Base-by-base conservation (phyloP, 495 filamentous ascomycete genomes). In the Hyphodiscus hymeniophilus region DNA sequence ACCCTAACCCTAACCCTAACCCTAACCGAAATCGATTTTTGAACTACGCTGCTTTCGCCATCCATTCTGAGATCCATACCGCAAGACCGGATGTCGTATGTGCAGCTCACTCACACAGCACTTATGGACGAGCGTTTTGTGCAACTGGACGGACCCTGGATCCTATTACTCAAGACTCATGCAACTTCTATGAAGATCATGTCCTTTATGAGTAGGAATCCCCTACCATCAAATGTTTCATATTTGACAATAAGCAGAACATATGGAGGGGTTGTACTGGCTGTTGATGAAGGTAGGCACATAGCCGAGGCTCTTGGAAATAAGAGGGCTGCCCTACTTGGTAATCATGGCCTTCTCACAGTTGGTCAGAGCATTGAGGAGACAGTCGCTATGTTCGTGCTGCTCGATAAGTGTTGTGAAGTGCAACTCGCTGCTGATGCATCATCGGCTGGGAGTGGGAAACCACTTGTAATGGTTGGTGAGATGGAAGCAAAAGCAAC, bases 381-480 rank as follows among this genome's bases (percentile, higher is more conserved):
- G 24, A 67, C 76, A 0, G 73, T 87, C 1, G 83, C 79, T 57
- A 87, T 82, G 80, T 89, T 87, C 60, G 61, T 83, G 11, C 76
- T 71, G 33, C 55, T 89, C 48, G 84, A 87, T 48, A 83, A 77
- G 52, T 84, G 78, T 63, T 87, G 83, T 59, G 73, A 88, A 50
- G 72, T 74, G n/a, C 84, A 89, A 60, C 62, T 89, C 23, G 55
- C 85, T 46, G 85, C 84, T n/a, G 85, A 89, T 60, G 85, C 84
- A 0, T 81, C 83, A 3, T 81, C 82, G 3, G 68, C 62, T 0
- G 82, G 81, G 5, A 44, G 39, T 39, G 45, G 51, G n/a, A 49
- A 71, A 3, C 58, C 67, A 52, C 81, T 79, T 3, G 60, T 83
- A 26, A 82, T 80, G 60, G 80, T 89, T 50, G 66, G 69, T 8